Evolutionary conservation across 2,329 filamentous ascomycete genomes (phyloP).

Genomic region (Aspergillus sp.): DNA sequence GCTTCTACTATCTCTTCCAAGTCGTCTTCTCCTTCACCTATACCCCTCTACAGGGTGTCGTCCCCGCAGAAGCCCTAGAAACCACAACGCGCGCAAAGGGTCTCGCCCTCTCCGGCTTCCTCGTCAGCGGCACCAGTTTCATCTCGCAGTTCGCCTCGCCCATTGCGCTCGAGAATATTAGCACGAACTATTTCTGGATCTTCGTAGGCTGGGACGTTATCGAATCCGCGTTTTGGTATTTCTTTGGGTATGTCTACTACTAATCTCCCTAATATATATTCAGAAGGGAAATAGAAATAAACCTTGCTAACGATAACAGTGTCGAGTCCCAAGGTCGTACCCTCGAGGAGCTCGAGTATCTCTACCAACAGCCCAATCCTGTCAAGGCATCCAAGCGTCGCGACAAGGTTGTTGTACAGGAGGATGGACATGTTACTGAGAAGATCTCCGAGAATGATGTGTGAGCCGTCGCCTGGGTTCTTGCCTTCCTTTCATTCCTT

Average conservation of each 20-base stretch:
- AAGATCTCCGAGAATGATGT: slow-evolving; percentile 38
- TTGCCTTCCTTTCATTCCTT: too few relatives aligned
- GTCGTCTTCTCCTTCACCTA: slow-evolving; percentile 53
- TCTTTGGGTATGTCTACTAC: slow-evolving; percentile 47
- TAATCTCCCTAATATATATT: too few relatives aligned
- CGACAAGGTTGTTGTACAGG: slow-evolving; percentile 49
- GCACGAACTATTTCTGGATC: slow-evolving; percentile 40
- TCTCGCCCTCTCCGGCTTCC: slow-evolving; percentile 46
- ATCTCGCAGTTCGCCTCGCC: slow-evolving; percentile 52
- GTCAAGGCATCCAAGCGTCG: slow-evolving; percentile 50
- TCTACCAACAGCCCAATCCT: slow-evolving; percentile 51
- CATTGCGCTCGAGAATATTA: slow-evolving; percentile 48
- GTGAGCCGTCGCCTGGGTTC: background rate
- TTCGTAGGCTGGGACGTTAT: slow-evolving; percentile 52
- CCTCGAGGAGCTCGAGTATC: slow-evolving; percentile 52
- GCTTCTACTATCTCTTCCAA: slow-evolving; percentile 53
- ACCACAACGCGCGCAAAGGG: slow-evolving; percentile 52
- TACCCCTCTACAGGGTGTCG: slow-evolving; percentile 51
- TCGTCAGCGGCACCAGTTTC: slow-evolving; percentile 49
- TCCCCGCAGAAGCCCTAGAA: slow-evolving; percentile 50
- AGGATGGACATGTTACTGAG: slow-evolving; percentile 49
- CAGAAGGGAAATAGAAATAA: too few relatives aligned
- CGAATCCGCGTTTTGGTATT: slow-evolving; percentile 46
- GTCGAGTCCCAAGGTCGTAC: slow-evolving; percentile 45
- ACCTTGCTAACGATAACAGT: background rate